Conservation (phyloP, 495 filamentous ascomycete genomes). For the Hypoxylon perforatum region DNA sequence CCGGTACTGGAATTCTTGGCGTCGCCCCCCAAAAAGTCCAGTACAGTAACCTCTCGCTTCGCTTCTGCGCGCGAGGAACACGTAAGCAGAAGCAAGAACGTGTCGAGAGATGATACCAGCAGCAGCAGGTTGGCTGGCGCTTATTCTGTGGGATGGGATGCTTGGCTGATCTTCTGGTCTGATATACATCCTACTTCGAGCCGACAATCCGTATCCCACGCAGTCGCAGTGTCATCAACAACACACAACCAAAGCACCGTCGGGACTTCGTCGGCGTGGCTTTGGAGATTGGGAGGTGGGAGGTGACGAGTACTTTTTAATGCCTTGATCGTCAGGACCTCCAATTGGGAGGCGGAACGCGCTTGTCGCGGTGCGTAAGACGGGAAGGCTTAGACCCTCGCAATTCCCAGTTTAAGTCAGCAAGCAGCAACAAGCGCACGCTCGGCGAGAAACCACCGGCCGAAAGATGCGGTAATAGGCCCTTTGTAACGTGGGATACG, state of each 20-base stretch:
- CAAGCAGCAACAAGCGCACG: conserved; percentile 4
- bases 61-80: conserved; percentile 2
- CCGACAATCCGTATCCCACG: conserved; percentile 4
- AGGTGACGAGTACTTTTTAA: not conserved
- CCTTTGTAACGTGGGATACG: not conserved
- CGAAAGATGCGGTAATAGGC: conserved; percentile 5
- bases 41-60: too few relatives aligned
- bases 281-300: too few relatives aligned
- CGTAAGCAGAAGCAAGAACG: conserved; percentile 37
- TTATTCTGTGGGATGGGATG: not conserved
- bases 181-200: conserved; percentile 5
- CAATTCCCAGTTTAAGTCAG: conserved; percentile 3
- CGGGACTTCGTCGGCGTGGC: conserved; percentile 39
- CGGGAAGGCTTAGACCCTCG: conserved; percentile 35
- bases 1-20: conserved; percentile 16
- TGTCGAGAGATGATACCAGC: conserved; percentile 9
- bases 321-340: not conserved
- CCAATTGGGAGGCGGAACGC: conserved; percentile 11
- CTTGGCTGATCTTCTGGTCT: conserved; percentile 1
- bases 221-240: too few relatives aligned
- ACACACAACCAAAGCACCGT: too few relatives aligned
- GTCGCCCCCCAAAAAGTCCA: not conserved
- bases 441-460: not conserved
- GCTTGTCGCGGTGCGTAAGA: conserved; percentile 29
- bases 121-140: conserved; percentile 6